Conservation (phyloP, 345 rosid species). For the Erysimum cheiranthoides region DNA sequence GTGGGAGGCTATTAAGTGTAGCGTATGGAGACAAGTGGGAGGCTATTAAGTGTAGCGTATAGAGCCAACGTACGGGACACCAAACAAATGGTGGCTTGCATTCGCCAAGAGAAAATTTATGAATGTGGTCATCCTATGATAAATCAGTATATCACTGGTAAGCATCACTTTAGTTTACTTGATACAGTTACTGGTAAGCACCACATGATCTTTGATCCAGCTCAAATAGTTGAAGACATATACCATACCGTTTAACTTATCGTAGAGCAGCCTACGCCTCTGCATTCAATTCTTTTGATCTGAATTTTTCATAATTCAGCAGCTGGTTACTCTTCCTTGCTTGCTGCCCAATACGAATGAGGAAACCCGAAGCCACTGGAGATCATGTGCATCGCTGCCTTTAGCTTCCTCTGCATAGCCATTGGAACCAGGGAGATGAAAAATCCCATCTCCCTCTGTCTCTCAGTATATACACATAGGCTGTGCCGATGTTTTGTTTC, state of each 20-base stretch:
- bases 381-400: constrained; percentile 17
- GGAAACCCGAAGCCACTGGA: not conserved
- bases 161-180: too few species aligned
- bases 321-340: too few species aligned
- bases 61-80: constrained; percentile 91
- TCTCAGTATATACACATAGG: not conserved
- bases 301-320: too few species aligned
- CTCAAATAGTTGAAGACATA: too few species aligned
- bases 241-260: too few species aligned
- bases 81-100: constrained; percentile 99
- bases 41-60: constrained; percentile 85
- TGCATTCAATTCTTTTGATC: not conserved
- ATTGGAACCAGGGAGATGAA: not conserved
- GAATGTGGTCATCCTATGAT: constrained; percentile 74
- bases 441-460: not conserved
- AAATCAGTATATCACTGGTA: constrained; percentile 19
- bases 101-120: constrained; percentile 95
- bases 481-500: constrained; percentile 26
- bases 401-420: constrained; percentile 16
- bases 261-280: too few species aligned
- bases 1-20: too few species aligned
- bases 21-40: constrained; percentile 92
- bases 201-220: too few species aligned
- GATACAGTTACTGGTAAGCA: too few species aligned
- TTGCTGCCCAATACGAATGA: constrained; percentile 4